phyloP scores from a whole-genome alignment of 495 filamentous ascomycete genomes.

The Eremomyces bilateralis region DNA sequence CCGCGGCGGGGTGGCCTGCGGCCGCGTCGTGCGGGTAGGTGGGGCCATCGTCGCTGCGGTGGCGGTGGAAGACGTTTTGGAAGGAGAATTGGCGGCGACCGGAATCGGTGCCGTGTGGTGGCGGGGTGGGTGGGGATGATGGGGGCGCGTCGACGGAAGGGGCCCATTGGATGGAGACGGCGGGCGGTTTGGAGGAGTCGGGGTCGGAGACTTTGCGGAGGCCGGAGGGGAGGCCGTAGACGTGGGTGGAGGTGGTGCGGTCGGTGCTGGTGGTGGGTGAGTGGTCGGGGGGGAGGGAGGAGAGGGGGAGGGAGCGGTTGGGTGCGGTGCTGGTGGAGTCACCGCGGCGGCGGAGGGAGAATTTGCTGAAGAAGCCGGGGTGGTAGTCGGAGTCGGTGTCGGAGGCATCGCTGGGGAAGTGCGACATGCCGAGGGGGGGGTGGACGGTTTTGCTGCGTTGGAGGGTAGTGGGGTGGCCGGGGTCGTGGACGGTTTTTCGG shows the following conservation, averaged over 20 bases:
- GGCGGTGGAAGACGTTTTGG: conserved; percentile 46
- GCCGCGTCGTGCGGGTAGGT: too few species aligned
- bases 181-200: neutral
- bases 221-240: neutral
- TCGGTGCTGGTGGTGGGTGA: neutral
- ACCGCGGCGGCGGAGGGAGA: conserved; percentile 6
- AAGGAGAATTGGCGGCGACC: conserved; percentile 69
- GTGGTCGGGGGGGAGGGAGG: neutral
- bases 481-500: conserved; percentile 41
- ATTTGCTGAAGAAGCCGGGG: conserved; percentile 27
- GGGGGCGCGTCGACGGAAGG: conserved; percentile 2
- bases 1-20: too few species aligned
- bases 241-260: neutral
- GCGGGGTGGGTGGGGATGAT: conserved; percentile 21
- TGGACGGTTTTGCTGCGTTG: conserved; percentile 33
- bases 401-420: conserved; percentile 50
- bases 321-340: conserved; percentile 3
- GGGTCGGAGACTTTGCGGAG: neutral
- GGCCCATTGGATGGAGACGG: neutral
- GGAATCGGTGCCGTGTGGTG: conserved; percentile 25
- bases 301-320: conserved; percentile 3
- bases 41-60: too few species aligned
- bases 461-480: conserved; percentile 19
- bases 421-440: conserved; percentile 74
- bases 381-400: conserved; percentile 21